phyloP scores from a whole-genome alignment of 352 stramenopile genomes.

The Labyrinthula sp. region DNA sequence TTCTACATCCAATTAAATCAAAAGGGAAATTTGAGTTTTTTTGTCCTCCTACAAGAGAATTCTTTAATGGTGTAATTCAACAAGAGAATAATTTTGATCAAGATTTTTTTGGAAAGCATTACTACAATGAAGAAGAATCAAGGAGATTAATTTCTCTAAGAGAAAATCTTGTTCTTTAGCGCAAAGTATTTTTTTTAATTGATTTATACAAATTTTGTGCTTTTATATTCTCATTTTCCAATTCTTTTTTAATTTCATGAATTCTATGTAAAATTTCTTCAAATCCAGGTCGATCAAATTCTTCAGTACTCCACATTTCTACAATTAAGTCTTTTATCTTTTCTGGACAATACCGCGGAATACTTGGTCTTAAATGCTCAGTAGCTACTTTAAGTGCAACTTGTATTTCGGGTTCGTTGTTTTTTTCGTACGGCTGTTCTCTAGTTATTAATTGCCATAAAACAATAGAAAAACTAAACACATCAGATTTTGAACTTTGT shows the following conservation, averaged over 20 bases:
- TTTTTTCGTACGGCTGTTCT: slow-evolving; percentile 32
- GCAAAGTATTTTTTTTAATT: too few relatives aligned
- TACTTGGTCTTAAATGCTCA: slow-evolving; percentile 3
- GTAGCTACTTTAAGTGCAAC: slow-evolving; percentile 20
- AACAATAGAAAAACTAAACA: slow-evolving; percentile 32
- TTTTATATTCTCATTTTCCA: too few relatives aligned
- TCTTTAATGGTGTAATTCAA: too few relatives aligned
- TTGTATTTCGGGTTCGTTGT: slow-evolving; percentile 15
- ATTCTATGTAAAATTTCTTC: slow-evolving; percentile 45
- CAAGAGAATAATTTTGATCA: too few relatives aligned
- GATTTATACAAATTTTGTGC: too few relatives aligned
- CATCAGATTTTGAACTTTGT: slow-evolving; percentile 55
- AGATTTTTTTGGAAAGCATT: too few relatives aligned
- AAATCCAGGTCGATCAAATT: slow-evolving; percentile 47
- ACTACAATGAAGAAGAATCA: too few relatives aligned
- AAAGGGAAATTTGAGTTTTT: too few relatives aligned
- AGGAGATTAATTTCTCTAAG: too few relatives aligned
- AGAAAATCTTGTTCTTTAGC: too few relatives aligned
- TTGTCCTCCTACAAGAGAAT: too few relatives aligned
- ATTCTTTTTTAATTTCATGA: slow-evolving; percentile 27
- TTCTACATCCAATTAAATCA: too few relatives aligned
- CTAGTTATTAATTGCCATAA: slow-evolving; percentile 31
- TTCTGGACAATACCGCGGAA: slow-evolving; percentile 31
- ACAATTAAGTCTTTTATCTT: slow-evolving; percentile 31
- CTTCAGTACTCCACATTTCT: slow-evolving; percentile 50